Conservation (phyloP, 2,329 filamentous ascomycete species). For the Fusarium pilosicola region DNA sequence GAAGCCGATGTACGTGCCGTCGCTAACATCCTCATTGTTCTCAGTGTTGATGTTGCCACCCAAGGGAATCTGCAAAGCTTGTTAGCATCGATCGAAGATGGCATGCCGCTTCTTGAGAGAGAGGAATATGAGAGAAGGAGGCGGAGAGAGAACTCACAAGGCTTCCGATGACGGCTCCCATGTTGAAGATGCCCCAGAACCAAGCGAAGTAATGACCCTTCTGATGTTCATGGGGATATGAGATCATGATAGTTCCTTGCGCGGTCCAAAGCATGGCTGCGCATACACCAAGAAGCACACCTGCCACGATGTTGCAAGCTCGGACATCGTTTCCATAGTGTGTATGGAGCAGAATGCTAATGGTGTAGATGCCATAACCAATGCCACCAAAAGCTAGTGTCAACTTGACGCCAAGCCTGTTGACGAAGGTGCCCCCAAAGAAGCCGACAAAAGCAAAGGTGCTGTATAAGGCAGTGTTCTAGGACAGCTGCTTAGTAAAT, state of each 20-base stretch:
- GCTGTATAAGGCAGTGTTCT: slow-evolving; percentile 71
- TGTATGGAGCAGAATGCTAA: slow-evolving; percentile 72
- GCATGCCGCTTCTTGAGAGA: fast-evolving
- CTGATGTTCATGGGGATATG: slow-evolving; percentile 80
- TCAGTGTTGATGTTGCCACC: slow-evolving; percentile 32
- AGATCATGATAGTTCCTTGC: slow-evolving; percentile 88
- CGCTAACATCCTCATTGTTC: slow-evolving; percentile 58
- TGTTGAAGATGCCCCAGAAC: slow-evolving; percentile 96
- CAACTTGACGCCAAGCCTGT: slow-evolving; percentile 74
- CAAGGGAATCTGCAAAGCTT: slow-evolving; percentile 55
- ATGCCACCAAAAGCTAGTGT: slow-evolving; percentile 77
- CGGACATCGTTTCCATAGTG: slow-evolving; percentile 58
- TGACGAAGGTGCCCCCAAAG: slow-evolving; percentile 79
- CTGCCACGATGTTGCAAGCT: slow-evolving; percentile 69
- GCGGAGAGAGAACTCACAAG: slow-evolving; percentile 51
- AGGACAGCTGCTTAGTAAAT: fast-evolving
- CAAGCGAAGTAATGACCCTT: slow-evolving; percentile 90
- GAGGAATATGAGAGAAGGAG: fast-evolving
- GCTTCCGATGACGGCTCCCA: slow-evolving; percentile 87
- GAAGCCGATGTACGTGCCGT: slow-evolving; percentile 88
- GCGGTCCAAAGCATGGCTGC: slow-evolving; percentile 85
- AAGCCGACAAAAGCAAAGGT: slow-evolving; percentile 75
- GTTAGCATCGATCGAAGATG: not conserved
- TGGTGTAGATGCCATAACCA: slow-evolving; percentile 78
- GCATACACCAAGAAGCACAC: slow-evolving; percentile 79